Percentiles rank a stretch among this genome's conserved stretches.
Evolutionary conservation across 1,284 basidiomycete genomes (phyloP).

Genomic region (Athelia psychrophila): DNA sequence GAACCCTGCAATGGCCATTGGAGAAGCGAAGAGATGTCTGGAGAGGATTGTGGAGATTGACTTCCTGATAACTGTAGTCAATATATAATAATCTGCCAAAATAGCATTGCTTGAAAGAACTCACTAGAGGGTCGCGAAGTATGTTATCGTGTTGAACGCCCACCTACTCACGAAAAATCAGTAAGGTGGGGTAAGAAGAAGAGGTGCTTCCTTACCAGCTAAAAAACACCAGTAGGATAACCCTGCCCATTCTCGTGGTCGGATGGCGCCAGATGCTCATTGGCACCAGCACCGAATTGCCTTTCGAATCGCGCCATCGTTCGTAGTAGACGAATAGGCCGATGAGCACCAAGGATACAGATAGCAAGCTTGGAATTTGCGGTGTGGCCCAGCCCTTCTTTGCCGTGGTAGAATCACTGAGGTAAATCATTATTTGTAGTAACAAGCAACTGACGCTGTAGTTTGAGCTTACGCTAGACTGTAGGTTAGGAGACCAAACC

Average conservation of each 20-base stretch:
- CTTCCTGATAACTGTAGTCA: conserved; percentile 32
- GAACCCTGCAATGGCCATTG: conserved; percentile 26
- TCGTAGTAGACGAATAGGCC: conserved; percentile 29
- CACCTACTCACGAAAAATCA: conserved; percentile 4
- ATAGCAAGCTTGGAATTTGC: conserved; percentile 26
- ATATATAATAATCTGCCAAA: conserved; percentile 1
- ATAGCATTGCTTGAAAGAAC: background rate
- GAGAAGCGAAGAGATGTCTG: conserved; percentile 28
- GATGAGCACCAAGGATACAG: conserved; percentile 25
- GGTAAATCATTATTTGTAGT: conserved; percentile 2
- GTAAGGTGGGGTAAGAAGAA: background rate
- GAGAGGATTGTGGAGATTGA: conserved; percentile 25
- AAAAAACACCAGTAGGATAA: conserved; percentile 29
- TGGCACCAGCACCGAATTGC: conserved; percentile 29
- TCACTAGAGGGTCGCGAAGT: conserved; percentile 27
- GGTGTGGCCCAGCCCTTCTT: conserved; percentile 30
- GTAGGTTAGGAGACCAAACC: conserved; percentile 30
- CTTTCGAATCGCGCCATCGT: conserved; percentile 23
- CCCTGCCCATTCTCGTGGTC: conserved; percentile 24
- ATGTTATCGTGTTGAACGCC: conserved; percentile 28
- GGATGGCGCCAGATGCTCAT: conserved; percentile 31
- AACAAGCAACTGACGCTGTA: background rate
- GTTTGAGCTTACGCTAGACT: conserved; percentile 26
- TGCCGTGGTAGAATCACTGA: conserved; percentile 30
- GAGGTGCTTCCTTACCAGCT: conserved; percentile 24